Evolutionary conservation across 345 rosid species (phyloP).

Genomic region (Boechera stricta): DNA sequence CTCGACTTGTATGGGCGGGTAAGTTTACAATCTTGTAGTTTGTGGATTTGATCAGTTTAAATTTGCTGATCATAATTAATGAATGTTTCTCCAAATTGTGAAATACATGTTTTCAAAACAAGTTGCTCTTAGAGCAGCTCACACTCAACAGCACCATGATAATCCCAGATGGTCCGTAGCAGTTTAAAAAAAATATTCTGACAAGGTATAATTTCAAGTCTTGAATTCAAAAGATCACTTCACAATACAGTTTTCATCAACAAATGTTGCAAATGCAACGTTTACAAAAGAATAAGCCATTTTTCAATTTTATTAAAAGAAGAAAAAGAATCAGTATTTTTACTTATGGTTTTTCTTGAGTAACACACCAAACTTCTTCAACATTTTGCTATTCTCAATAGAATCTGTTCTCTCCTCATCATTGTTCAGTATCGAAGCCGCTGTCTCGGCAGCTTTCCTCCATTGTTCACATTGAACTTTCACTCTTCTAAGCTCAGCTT

Average conservation of each 20-base stretch:
- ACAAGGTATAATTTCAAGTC: not conserved
- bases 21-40: too few relatives aligned
- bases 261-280: constrained; percentile 25
- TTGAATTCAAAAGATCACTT: not conserved
- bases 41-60: too few relatives aligned
- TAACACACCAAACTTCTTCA: constrained; percentile 86
- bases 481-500: constrained; percentile 76
- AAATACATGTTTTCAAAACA: too few relatives aligned
- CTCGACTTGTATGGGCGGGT: too few relatives aligned
- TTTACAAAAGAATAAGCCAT: constrained; percentile 12
- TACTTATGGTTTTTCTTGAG: constrained; percentile 90
- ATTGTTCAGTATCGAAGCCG: constrained; percentile 82
- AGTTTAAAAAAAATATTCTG: not conserved
- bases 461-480: constrained; percentile 94
- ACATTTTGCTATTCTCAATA: constrained; percentile 65
- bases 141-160: too few relatives aligned
- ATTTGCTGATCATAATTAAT: too few relatives aligned
- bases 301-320: not conserved
- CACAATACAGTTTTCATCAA: constrained; percentile 7
- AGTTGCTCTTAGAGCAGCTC: too few relatives aligned
- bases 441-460: constrained; percentile 99
- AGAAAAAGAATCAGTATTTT: not conserved
- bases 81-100: too few relatives aligned
- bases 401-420: constrained; percentile 62
- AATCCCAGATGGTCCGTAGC: not conserved